phyloP scores from a whole-genome alignment of 2,329 filamentous ascomycete species.

The Stemphylium beticola region DNA sequence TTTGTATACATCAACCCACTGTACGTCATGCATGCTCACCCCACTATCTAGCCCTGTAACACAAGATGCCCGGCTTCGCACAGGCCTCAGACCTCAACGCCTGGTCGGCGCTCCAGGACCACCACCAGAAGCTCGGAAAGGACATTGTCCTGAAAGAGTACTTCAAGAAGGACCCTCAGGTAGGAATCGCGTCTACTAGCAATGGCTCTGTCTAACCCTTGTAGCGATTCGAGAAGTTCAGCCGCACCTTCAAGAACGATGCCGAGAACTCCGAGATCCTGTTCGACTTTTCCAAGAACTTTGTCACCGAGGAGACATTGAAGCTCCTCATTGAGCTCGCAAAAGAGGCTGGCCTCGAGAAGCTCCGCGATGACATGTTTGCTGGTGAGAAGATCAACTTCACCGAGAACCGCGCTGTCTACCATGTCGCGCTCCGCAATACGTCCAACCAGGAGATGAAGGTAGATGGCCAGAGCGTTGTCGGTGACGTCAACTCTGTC shows the following conservation, averaged over 20 bases:
- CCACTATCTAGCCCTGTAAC: slow-evolving; percentile 26
- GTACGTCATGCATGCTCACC: slow-evolving; percentile 18
- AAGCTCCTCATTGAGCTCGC: slow-evolving; percentile 86
- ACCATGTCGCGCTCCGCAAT: slow-evolving; percentile 93
- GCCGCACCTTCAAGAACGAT: slow-evolving; percentile 78
- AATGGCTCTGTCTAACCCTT: slow-evolving; percentile 10
- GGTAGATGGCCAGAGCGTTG: slow-evolving; percentile 91
- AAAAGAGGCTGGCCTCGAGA: slow-evolving; percentile 86
- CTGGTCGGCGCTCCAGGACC: slow-evolving; percentile 89
- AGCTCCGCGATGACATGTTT: slow-evolving; percentile 98
- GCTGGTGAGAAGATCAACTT: slow-evolving; percentile 99
- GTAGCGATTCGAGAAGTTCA: slow-evolving; percentile 87
- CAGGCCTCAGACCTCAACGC: slow-evolving; percentile 85
- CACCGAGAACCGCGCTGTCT: slow-evolving; percentile 94
- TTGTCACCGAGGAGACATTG: slow-evolving; percentile 91
- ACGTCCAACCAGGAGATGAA: slow-evolving; percentile 79
- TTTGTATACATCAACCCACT: slow-evolving; percentile 3
- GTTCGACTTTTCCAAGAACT: slow-evolving; percentile 99
- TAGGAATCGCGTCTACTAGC: slow-evolving; percentile 1
- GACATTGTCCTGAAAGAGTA: slow-evolving; percentile 91
- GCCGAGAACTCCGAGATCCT: slow-evolving; percentile 85
- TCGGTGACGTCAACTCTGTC: slow-evolving; percentile 90
- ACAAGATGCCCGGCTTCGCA: slow-evolving; percentile 68
- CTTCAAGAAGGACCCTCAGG: slow-evolving; percentile 79
- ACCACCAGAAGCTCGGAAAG: slow-evolving; percentile 85